Evolutionary conservation across 495 filamentous ascomycete species (phyloP).

Genomic region (Cercophora newfieldiana): DNA sequence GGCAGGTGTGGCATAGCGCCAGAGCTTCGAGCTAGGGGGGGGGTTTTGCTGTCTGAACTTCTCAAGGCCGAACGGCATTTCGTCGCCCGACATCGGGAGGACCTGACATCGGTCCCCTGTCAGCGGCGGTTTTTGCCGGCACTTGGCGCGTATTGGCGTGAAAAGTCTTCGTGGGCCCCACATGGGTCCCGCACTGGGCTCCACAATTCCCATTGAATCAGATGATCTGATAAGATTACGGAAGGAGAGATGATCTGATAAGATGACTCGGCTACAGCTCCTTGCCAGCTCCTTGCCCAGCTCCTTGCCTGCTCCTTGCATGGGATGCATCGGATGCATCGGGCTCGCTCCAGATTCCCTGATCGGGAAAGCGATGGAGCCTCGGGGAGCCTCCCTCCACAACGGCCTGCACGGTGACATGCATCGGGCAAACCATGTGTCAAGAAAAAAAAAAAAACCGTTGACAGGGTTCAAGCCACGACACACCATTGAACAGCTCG

Average conservation of each 20-base stretch:
- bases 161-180: neutral
- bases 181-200: neutral
- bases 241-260: neutral
- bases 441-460: neutral
- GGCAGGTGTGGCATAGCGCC: neutral
- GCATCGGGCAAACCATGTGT: neutral
- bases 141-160: neutral
- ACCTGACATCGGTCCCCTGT: neutral
- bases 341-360: neutral
- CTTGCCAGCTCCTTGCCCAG: no score
- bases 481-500: no score
- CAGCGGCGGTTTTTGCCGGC: neutral
- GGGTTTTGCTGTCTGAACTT: no score
- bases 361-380: neutral
- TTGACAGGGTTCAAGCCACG: neutral
- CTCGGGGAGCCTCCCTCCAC: neutral
- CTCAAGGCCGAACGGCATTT: neutral
- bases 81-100: neutral
- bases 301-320: no score
- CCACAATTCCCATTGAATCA: neutral
- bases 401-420: neutral
- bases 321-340: no score
- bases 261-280: neutral
- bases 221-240: slow-evolving; percentile 15
- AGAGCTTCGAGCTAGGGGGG: neutral